Evolutionary conservation across 2,329 filamentous ascomycete species (phyloP), one percentile per base, ranked within the genome.

Genomic region (Aspergillus novoparasiticus): DNA sequence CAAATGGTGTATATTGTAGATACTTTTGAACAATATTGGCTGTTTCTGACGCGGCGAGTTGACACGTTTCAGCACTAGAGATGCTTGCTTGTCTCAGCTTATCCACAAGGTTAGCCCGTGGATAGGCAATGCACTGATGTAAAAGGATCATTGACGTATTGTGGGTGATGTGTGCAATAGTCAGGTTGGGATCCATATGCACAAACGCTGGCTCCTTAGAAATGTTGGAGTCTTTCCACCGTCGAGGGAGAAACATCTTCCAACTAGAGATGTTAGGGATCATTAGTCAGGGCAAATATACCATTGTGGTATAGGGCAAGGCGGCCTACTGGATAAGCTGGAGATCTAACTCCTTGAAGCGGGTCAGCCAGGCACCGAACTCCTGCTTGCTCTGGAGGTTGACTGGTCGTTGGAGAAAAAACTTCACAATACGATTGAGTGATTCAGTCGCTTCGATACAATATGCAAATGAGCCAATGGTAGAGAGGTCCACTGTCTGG

Each of bases 111-210:
- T 14, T 23, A 5, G 43, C 43, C n/a, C 21, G 70, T 9, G 76
- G 76, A 54, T 76, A 75, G 69, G 82, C 82, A 53, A 84, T 83
- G 11, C 75, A 72, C 57, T 84, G 82, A 59, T 84, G 83, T 0
- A 84, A 69, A 0, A 84, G 70, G 11, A 84, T 83, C 64, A 83
- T 81, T 0, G 81, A 82, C 0, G 81, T 80, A 61, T 84, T 84
- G 55, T 84, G 82, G 0, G 81, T 84, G 5, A 82, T 75, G 43
- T 85, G 81, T 0, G 82, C 82, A 0, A 84, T 68, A 0, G 82
- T 83, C 19, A 84, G 70, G 51, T 84, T 84, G 0, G 82, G 83
- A 55, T 85, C 83, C 75, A 82, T 83, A 46, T 46, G 43, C 43
- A 46, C 43, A 12, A 46, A 46, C 0, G 43, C 43, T 6, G 43